phyloP scores from a whole-genome alignment of 768 basidiomycete species.

The Leccinum ochraceum region DNA sequence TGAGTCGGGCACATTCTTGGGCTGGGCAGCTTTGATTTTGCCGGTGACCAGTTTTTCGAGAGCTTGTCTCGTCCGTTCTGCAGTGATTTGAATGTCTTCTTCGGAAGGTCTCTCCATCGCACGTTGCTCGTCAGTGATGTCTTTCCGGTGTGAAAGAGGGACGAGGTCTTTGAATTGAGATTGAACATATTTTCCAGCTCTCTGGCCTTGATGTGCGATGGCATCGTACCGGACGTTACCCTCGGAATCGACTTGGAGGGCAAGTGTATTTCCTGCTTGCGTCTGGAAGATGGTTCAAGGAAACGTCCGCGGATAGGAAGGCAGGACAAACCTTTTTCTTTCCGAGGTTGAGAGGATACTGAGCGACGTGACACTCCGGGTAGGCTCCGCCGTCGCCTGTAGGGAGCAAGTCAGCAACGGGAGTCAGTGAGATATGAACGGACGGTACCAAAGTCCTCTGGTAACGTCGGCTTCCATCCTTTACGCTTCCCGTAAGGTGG shows the following conservation, averaged over 20 bases:
- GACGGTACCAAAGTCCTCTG: conserved; percentile 79
- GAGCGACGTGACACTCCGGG: conserved; percentile 96
- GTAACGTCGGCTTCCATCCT: conserved; percentile 83
- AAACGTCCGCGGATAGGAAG: not conserved
- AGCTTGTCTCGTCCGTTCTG: conserved; percentile 87
- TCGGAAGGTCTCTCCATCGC: conserved; percentile 92
- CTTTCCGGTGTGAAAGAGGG: conserved; percentile 85
- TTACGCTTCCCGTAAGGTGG: conserved; percentile 86
- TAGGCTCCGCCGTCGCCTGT: conserved; percentile 83
- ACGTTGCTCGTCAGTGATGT: conserved; percentile 72
- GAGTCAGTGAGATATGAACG: conserved; percentile 5
- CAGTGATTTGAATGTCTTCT: conserved; percentile 87
- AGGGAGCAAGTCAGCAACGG: conserved; percentile 4
- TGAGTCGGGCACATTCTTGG: conserved; percentile 87
- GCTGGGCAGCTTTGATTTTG: conserved; percentile 98
- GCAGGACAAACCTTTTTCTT: conserved; percentile 76
- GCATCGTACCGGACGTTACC: conserved; percentile 97
- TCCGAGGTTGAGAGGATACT: conserved; percentile 95
- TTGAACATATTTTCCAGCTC: conserved; percentile 82
- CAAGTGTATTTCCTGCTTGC: conserved; percentile 90
- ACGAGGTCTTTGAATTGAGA: conserved; percentile 98
- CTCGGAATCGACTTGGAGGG: conserved; percentile 94
- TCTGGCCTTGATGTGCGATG: conserved; percentile 94
- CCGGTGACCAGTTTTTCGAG: conserved; percentile 92
- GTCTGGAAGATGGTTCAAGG: conserved; percentile 48